Conservation (phyloP, 768 basidiomycete genomes). For the Tricholoma furcatifolium region DNA sequence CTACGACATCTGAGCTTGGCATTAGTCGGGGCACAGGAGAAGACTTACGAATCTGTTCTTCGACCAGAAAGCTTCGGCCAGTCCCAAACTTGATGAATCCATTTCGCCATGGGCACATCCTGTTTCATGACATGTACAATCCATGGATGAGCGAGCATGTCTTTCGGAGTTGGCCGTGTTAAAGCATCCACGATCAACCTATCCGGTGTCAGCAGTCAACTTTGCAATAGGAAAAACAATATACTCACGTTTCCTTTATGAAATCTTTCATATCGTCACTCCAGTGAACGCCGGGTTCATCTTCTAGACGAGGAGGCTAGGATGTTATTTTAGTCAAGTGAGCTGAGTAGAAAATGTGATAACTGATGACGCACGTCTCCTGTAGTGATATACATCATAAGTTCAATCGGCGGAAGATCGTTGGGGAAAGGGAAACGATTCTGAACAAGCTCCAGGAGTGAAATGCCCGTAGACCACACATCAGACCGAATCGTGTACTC, state of each 20-base stretch:
- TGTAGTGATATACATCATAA: slow-evolving; percentile 86
- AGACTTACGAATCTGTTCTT: slow-evolving; percentile 44
- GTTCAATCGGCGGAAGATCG: slow-evolving; percentile 90
- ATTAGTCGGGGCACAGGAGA: neutral
- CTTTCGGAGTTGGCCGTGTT: slow-evolving; percentile 75
- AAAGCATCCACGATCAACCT: slow-evolving; percentile 56
- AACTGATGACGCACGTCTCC: slow-evolving; percentile 64
- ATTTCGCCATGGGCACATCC: slow-evolving; percentile 86
- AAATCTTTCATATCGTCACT: slow-evolving; percentile 89
- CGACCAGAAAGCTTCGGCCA: slow-evolving; percentile 54
- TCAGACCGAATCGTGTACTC: slow-evolving; percentile 95
- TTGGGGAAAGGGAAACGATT: slow-evolving; percentile 95
- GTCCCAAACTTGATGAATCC: slow-evolving; percentile 84
- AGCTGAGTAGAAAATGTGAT: neutral
- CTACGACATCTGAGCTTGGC: slow-evolving; percentile 7
- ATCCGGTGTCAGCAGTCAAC: slow-evolving; percentile 4
- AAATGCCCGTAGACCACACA: slow-evolving; percentile 97
- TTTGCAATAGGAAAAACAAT: neutral
- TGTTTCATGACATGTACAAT: slow-evolving; percentile 72
- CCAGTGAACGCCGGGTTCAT: slow-evolving; percentile 71
- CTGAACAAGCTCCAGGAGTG: slow-evolving; percentile 89
- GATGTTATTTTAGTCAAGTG: slow-evolving; percentile 9
- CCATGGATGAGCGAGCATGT: slow-evolving; percentile 86
- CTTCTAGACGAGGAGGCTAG: slow-evolving; percentile 81
- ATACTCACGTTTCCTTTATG: slow-evolving; percentile 75